These are phyloP conservation scores for Grigorovia yakushimaensis DNA, from an alignment of 805 yeast species.

Conservation along the genomic window DNA sequence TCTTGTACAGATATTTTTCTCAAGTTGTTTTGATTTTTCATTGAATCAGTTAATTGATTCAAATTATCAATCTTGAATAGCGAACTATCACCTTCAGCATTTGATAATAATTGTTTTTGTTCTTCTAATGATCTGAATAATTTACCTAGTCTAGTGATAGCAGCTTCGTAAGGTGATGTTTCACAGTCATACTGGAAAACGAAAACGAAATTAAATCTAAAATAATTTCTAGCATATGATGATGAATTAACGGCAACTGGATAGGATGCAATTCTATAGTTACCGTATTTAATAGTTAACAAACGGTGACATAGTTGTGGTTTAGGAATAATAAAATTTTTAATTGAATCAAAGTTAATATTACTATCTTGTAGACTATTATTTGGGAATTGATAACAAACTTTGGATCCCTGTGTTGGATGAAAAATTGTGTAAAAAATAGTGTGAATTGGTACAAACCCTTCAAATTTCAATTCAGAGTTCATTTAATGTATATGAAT, in stretches of 20 bases:
- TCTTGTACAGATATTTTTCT: slow-evolving; percentile 49
- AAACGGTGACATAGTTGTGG: slow-evolving; percentile 80
- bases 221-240: slow-evolving; percentile 80
- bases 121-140: slow-evolving; percentile 89
- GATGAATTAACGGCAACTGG: slow-evolving; percentile 76
- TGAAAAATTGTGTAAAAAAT: slow-evolving; percentile 87
- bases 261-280: slow-evolving; percentile 69
- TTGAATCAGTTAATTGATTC: not conserved
- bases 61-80: slow-evolving; percentile 10
- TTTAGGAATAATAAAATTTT: slow-evolving; percentile 89
- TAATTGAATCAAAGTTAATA: slow-evolving; percentile 74
- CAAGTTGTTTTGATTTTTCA: slow-evolving; percentile 2
- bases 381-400: slow-evolving; percentile 81
- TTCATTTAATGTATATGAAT: not conserved
- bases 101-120: slow-evolving; percentile 68
- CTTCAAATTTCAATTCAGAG: slow-evolving; percentile 29
- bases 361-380: slow-evolving; percentile 35
- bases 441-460: slow-evolving; percentile 83
- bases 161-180: slow-evolving; percentile 77
- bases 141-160: slow-evolving; percentile 71
- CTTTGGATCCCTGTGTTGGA: slow-evolving; percentile 92
- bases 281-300: slow-evolving; percentile 60
- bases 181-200: slow-evolving; percentile 79
- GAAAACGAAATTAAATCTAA: slow-evolving; percentile 87
- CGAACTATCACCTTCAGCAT: slow-evolving; percentile 34